Conservation (phyloP, 257 asterid species). For the Przewalskia tangutica region DNA sequence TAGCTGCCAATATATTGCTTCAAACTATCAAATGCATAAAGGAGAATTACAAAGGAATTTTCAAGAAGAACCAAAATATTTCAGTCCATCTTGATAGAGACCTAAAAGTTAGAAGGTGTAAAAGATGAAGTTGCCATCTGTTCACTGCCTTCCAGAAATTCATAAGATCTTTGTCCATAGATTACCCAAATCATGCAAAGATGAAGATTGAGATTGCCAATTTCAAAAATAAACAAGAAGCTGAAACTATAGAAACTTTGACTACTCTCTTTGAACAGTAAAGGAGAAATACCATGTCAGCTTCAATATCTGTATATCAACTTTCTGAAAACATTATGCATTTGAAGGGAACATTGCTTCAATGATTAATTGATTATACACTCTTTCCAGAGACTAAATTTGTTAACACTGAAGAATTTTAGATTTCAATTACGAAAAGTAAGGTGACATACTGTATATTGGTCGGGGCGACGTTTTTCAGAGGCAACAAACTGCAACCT, state of each 20-base stretch:
- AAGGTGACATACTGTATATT: constrained; percentile 57
- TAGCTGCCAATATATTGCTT: background rate
- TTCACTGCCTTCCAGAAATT: background rate
- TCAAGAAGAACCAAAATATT: background rate
- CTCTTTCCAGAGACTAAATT: background rate
- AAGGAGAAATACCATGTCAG: background rate
- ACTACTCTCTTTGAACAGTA: background rate
- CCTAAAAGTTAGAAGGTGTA: background rate
- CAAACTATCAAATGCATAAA: background rate
- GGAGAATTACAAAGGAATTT: background rate
- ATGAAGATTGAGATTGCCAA: background rate
- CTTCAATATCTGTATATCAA: background rate
- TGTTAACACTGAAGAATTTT: background rate
- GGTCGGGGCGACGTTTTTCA: constrained; percentile 88
- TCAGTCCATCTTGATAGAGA: background rate
- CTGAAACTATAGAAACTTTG: background rate
- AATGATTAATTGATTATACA: background rate
- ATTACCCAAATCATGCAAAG: background rate
- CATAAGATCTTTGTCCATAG: background rate
- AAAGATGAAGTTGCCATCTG: background rate
- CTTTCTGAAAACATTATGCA: background rate
- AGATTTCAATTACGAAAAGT: background rate
- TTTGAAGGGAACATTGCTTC: background rate
- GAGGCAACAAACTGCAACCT: constrained; percentile 88
- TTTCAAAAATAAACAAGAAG: background rate